Conservation (phyloP, 2,329 filamentous ascomycete genomes). For the Eutypella sp. region DNA sequence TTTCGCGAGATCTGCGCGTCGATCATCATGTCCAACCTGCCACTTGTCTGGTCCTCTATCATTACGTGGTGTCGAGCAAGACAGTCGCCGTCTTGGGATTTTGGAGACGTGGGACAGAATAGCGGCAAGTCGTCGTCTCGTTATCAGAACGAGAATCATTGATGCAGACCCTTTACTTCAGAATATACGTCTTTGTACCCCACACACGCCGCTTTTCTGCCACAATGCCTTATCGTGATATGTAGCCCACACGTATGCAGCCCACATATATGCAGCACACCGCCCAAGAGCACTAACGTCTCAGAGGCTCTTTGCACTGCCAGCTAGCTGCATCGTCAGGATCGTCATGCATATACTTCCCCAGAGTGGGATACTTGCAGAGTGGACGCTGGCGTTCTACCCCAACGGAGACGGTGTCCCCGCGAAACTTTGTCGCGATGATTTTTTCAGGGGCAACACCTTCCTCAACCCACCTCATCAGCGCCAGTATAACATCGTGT, state of each 20-base stretch:
- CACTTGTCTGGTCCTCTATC: constrained; percentile 3
- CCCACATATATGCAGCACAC: too few species aligned
- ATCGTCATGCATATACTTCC: constrained; percentile 21
- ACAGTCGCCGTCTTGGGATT: neutral
- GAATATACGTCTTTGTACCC: too few species aligned
- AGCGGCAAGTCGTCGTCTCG: too few species aligned
- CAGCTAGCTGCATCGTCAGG: constrained; percentile 16
- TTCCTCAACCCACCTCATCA: constrained; percentile 34
- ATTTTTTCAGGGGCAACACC: constrained; percentile 20
- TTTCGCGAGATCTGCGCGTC: constrained; percentile 6
- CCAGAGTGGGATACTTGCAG: constrained; percentile 23
- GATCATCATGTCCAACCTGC: constrained; percentile 6
- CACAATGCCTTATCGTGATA: too few species aligned
- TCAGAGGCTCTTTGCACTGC: constrained; percentile 12
- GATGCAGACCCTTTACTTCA: too few species aligned
- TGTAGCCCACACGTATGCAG: too few species aligned
- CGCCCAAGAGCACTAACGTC: neutral
- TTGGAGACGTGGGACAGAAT: too few species aligned
- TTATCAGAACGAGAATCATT: too few species aligned
- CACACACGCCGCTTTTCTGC: too few species aligned
- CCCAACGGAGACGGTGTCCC: constrained; percentile 15
- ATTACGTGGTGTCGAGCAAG: neutral
- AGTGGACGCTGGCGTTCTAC: constrained; percentile 22
- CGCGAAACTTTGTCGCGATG: constrained; percentile 25
- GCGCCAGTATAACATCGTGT: constrained; percentile 31